Conservation (phyloP, 176 grass and related monocot species). For the Lolium rigidum region DNA sequence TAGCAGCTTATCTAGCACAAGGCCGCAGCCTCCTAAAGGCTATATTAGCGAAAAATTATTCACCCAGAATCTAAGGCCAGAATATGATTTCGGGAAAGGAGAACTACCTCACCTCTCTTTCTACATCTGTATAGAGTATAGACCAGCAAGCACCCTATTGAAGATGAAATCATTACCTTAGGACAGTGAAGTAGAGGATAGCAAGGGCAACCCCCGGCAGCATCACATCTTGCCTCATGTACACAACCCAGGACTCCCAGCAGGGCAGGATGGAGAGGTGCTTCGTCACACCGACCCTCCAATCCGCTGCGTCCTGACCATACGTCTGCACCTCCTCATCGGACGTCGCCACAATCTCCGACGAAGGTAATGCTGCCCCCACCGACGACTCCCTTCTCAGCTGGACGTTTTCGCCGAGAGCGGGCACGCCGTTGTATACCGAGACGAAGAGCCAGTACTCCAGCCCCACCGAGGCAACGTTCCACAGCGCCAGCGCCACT, state of each 20-base stretch:
- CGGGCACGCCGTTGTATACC: constrained; percentile 72
- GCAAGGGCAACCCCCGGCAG: constrained; percentile 85
- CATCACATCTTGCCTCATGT: constrained; percentile 75
- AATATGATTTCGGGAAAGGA: too few species aligned
- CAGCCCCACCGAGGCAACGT: constrained; percentile 61
- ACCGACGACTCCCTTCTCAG: constrained; percentile 33
- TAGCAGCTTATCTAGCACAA: too few species aligned
- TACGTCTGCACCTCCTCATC: constrained; percentile 20
- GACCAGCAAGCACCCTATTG: too few species aligned
- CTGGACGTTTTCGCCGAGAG: constrained; percentile 54
- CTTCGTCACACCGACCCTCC: constrained; percentile 49
- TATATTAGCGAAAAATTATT: too few species aligned
- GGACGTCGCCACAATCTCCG: constrained; percentile 1
- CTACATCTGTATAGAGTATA: too few species aligned
- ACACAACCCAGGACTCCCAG: constrained; percentile 74
- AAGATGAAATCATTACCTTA: constrained; percentile 48
- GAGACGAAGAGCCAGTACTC: constrained; percentile 87
- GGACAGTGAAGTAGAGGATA: constrained; percentile 81
- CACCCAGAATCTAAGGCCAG: too few species aligned
- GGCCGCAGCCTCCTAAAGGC: too few species aligned
- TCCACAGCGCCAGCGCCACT: constrained; percentile 65
- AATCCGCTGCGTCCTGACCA: constrained; percentile 6
- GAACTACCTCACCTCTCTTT: too few species aligned
- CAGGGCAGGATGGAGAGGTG: constrained; percentile 64
- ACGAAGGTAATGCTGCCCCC: background rate